phyloP scores from a whole-genome alignment of 1,284 basidiomycete species.

The Sanghuangporus sanghuang region DNA sequence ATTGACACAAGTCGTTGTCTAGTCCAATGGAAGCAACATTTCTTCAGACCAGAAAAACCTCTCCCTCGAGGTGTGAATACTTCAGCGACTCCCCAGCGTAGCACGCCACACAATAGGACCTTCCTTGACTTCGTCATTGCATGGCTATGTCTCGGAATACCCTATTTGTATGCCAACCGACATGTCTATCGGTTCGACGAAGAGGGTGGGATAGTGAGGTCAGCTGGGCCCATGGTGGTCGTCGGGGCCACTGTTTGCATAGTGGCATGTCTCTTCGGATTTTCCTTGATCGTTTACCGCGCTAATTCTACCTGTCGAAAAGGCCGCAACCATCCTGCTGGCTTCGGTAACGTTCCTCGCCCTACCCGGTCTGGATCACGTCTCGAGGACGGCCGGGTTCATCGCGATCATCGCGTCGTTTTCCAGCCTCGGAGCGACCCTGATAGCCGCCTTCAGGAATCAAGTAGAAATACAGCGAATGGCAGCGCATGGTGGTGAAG shows the following conservation, averaged over 20 bases:
- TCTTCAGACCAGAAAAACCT: conserved; percentile 58
- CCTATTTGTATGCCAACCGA: conserved; percentile 61
- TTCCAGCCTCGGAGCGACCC: conserved; percentile 59
- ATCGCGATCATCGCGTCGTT: conserved; percentile 62
- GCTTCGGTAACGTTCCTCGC: conserved; percentile 74
- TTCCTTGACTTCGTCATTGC: conserved; percentile 54
- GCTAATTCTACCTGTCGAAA: conserved; percentile 8
- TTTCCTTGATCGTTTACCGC: conserved; percentile 7
- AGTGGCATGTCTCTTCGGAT: conserved; percentile 40
- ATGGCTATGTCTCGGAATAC: conserved; percentile 64
- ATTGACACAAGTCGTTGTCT: neutral
- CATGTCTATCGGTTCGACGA: conserved; percentile 46
- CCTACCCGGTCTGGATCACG: conserved; percentile 59
- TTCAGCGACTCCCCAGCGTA: conserved; percentile 24
- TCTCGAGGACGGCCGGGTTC: conserved; percentile 57
- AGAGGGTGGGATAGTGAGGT: conserved; percentile 45
- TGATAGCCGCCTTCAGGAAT: conserved; percentile 61
- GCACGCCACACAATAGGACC: conserved; percentile 41
- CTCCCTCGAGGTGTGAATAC: conserved; percentile 47
- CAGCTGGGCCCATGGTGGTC: conserved; percentile 51
- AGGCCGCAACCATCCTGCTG: conserved; percentile 74
- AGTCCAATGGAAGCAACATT: conserved; percentile 70
- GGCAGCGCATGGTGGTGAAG: conserved; percentile 44
- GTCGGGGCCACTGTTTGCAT: conserved; percentile 61
- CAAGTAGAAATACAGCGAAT: conserved; percentile 55